phyloP scores from a whole-genome alignment of 1,284 basidiomycete species.

The Inonotus hispidus region DNA sequence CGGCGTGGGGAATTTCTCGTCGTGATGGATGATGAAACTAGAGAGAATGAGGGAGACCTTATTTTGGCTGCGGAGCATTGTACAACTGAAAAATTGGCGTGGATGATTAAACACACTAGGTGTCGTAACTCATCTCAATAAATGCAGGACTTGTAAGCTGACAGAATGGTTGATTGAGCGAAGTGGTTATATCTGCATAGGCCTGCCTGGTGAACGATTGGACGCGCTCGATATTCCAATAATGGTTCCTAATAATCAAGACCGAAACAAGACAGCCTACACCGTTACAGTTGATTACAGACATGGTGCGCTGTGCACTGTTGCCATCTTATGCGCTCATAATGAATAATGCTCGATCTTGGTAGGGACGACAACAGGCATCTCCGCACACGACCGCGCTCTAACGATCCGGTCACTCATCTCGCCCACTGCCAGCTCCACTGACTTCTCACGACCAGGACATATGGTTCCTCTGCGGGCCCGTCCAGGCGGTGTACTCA shows the following conservation, averaged over 20 bases:
- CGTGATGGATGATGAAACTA: conserved; percentile 90
- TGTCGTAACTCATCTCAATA: conserved; percentile 32
- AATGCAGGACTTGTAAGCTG: not conserved
- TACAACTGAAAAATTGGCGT: conserved; percentile 97
- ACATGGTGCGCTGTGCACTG: conserved; percentile 45
- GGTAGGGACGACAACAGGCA: conserved; percentile 88
- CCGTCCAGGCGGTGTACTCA: conserved; percentile 78
- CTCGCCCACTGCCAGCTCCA: conserved; percentile 45
- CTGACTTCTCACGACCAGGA: conserved; percentile 88
- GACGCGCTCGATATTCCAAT: conserved; percentile 84
- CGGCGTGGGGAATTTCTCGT: conserved; percentile 84
- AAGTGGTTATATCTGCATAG: conserved; percentile 94
- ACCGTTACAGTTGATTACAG: conserved; percentile 96
- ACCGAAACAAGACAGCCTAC: conserved; percentile 92
- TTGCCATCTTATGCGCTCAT: not conserved
- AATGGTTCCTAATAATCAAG: conserved; percentile 91
- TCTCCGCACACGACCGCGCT: conserved; percentile 93
- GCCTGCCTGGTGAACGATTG: conserved; percentile 74
- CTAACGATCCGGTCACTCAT: conserved; percentile 84
- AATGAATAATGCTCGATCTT: not conserved
- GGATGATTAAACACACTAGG: conserved; percentile 97
- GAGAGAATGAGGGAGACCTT: conserved; percentile 95
- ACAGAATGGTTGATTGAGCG: not conserved
- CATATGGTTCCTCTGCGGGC: conserved; percentile 94
- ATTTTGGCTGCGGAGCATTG: conserved; percentile 79